These are phyloP conservation scores for Talaromyces wortmannii DNA, from an alignment of 495 filamentous ascomycete species.

Conservation along the genomic window DNA sequence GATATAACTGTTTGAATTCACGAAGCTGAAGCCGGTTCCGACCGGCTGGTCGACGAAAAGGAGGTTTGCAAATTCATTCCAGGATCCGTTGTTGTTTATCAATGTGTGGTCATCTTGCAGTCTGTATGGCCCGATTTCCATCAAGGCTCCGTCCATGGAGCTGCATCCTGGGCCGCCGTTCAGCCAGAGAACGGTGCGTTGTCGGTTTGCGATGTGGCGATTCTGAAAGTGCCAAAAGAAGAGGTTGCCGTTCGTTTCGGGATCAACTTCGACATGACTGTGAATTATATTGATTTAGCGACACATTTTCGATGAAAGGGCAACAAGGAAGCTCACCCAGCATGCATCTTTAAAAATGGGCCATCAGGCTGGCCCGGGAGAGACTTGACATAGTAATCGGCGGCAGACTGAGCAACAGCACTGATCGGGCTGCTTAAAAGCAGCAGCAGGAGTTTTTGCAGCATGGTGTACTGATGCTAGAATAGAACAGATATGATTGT, in stretches of 20 bases:
- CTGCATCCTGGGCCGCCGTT: conserved; percentile 96
- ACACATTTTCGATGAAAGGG: not conserved
- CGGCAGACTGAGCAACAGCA: conserved; percentile 50
- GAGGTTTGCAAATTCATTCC: conserved; percentile 95
- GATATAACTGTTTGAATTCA: conserved; percentile 77
- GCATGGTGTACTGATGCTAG: not conserved
- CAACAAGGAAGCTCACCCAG: conserved; percentile 59
- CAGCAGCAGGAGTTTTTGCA: not conserved
- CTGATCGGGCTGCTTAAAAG: conserved; percentile 3
- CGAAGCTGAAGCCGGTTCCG: conserved; percentile 93
- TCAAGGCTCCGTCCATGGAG: conserved; percentile 92
- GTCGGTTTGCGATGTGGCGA: conserved; percentile 84
- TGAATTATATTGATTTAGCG: conserved; percentile 17
- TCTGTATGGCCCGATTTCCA: conserved; percentile 95
- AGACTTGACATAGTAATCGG: conserved; percentile 81
- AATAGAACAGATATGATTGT: not conserved
- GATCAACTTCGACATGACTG: conserved; percentile 86
- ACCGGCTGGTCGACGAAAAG: conserved; percentile 97
- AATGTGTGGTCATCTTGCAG: conserved; percentile 70
- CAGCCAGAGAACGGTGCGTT: conserved; percentile 92
- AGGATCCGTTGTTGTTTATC: conserved; percentile 80
- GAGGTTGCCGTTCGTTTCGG: conserved; percentile 78
- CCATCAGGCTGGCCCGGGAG: conserved; percentile 82
- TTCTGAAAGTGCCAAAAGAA: conserved; percentile 99
- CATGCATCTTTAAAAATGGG: conserved; percentile 90